Evolutionary conservation across 257 asterid species (phyloP).

Genomic region (Fraxinus americana): DNA sequence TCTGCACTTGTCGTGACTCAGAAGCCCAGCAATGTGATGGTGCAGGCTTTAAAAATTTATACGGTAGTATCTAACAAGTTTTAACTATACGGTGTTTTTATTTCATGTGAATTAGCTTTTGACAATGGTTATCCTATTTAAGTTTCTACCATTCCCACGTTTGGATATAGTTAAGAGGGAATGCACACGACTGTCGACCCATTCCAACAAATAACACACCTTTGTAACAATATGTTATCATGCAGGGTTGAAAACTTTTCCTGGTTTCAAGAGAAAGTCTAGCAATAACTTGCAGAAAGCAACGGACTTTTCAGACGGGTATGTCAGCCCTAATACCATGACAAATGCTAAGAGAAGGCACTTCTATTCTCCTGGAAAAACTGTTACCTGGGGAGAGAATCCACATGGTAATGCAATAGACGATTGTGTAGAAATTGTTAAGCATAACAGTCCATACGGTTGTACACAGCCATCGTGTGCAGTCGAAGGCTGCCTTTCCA

Average conservation of each 20-base stretch:
- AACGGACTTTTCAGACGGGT: conserved; percentile 28
- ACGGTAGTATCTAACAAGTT: background rate
- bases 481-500: conserved; percentile 79
- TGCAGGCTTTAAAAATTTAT: conserved; percentile 27
- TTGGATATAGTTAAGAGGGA: background rate
- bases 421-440: conserved; percentile 35
- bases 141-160: background rate
- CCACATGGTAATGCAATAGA: conserved; percentile 20
- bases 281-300: conserved; percentile 36
- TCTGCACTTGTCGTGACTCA: conserved; percentile 58
- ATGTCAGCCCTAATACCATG: conserved; percentile 24
- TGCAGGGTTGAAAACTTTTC: conserved; percentile 58
- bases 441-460: conserved; percentile 37
- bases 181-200: background rate
- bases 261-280: conserved; percentile 81
- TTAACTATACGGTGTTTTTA: background rate
- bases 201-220: background rate
- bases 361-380: conserved; percentile 20
- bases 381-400: conserved; percentile 34
- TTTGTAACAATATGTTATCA: background rate
- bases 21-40: conserved; percentile 50
- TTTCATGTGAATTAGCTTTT: background rate
- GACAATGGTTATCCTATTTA: background rate
- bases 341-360: conserved; percentile 48
- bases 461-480: conserved; percentile 57